Evolutionary conservation across 129 eudicot species (phyloP).

Genomic region (Deinandra increscens): DNA sequence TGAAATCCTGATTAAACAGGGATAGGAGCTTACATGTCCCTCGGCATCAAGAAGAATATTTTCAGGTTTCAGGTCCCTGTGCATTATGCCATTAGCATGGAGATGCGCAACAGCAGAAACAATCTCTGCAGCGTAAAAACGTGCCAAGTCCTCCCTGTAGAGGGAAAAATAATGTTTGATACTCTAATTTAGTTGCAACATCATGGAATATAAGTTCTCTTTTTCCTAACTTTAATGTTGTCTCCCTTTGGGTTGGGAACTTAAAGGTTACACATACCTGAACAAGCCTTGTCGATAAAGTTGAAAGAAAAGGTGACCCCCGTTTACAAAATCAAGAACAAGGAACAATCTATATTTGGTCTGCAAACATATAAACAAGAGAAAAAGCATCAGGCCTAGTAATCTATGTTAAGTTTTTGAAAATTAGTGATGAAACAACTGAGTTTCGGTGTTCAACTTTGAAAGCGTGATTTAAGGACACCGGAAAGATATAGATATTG

Average conservation of each 20-base stretch:
- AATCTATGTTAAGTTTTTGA: neutral
- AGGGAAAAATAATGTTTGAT: neutral
- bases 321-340: constrained; percentile 79
- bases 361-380: constrained; percentile 39
- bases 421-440: constrained; percentile 2
- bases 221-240: neutral
- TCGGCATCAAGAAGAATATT: constrained; percentile 77
- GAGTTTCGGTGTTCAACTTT: constrained; percentile 3
- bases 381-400: constrained; percentile 8
- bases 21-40: constrained; percentile 58
- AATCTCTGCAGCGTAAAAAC: constrained; percentile 77
- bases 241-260: neutral
- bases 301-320: constrained; percentile 88
- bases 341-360: constrained; percentile 71
- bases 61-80: constrained; percentile 86
- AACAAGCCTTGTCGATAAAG: constrained; percentile 77
- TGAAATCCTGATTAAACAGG: neutral
- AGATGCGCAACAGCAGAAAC: constrained; percentile 85
- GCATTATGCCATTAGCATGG: constrained; percentile 83
- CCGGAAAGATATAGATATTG: neutral
- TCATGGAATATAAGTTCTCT: neutral
- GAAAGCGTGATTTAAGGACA: neutral
- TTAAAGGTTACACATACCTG: constrained; percentile 47
- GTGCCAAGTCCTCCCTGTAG: constrained; percentile 83
- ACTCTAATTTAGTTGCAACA: constrained; percentile 7